These are phyloP conservation scores for Cryphonectria parasitica DNA, from an alignment of 2,329 filamentous ascomycete genomes.

Conservation along the genomic window DNA sequence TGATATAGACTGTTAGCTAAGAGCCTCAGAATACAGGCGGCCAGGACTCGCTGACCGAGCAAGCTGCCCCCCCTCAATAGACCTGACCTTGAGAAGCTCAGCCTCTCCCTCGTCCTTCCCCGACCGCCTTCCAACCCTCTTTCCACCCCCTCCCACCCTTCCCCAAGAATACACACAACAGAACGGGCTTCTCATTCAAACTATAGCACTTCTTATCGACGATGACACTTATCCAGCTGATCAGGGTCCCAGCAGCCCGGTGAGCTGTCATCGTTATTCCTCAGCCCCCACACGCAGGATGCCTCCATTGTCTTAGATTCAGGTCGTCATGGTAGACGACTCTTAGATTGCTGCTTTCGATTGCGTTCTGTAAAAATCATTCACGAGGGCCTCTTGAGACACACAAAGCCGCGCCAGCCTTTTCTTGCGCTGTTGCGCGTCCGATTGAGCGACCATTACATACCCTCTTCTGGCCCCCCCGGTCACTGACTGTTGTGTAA, in stretches of 20 bases:
- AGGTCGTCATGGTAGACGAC: background rate
- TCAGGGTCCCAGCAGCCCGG: background rate
- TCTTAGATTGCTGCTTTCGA: background rate
- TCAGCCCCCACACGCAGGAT: conserved; percentile 3
- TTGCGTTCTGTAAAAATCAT: background rate
- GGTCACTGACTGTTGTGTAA: background rate
- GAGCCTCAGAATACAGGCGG: conserved; percentile 12
- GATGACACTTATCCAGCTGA: background rate
- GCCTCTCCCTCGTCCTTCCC: background rate
- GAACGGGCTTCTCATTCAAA: background rate
- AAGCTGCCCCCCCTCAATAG: background rate
- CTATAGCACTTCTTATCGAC: background rate
- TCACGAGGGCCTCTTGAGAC: background rate
- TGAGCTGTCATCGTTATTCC: background rate
- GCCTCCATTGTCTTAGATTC: background rate
- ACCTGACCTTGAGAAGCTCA: background rate
- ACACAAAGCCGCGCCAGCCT: background rate
- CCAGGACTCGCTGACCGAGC: background rate
- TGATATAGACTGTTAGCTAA: conserved; percentile 2
- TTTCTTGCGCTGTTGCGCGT: conserved; percentile 6
- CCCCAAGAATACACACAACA: background rate
- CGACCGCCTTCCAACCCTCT: too few species aligned
- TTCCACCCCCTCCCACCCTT: too few species aligned
- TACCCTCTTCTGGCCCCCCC: background rate
- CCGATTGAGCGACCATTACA: background rate